Conservation (phyloP, 1,284 basidiomycete species). For the Irpex lacteus region DNA sequence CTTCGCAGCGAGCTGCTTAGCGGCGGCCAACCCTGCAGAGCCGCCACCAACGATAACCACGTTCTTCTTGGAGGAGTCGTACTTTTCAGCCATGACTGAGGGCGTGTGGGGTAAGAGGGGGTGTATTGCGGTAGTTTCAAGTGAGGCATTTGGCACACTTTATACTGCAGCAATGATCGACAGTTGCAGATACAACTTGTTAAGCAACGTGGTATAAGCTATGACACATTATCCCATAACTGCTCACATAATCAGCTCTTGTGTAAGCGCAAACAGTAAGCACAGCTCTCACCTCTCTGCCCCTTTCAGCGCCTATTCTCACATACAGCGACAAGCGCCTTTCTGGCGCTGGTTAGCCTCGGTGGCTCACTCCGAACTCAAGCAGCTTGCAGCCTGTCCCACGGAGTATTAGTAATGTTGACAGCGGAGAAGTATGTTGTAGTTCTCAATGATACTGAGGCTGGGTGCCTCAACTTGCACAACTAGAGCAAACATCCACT, state of each 20-base stretch:
- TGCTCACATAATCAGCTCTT: background rate
- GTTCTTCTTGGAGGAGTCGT: constrained; percentile 26
- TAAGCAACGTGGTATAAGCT: background rate
- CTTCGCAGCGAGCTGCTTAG: constrained; percentile 31
- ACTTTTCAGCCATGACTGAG: constrained; percentile 23
- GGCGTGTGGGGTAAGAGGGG: background rate
- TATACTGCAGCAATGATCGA: too few relatives aligned
- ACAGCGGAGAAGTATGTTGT: too few relatives aligned
- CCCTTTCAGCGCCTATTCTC: background rate
- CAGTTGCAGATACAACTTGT: background rate
- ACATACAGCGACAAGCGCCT: background rate
- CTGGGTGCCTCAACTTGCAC: too few relatives aligned
- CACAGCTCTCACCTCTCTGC: background rate
- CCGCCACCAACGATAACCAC: constrained; percentile 40
- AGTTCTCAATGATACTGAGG: too few relatives aligned
- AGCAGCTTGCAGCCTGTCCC: background rate
- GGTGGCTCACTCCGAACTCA: background rate
- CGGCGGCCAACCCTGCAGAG: constrained; percentile 26
- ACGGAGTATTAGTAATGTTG: background rate
- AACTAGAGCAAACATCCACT: too few relatives aligned
- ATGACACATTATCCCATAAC: background rate
- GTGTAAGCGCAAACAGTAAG: background rate
- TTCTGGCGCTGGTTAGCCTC: background rate
- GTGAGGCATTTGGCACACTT: too few relatives aligned
- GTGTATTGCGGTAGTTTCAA: too few relatives aligned